Evolutionary conservation across 108 stramenopile genomes (phyloP).

Genomic region (Mayamaea pseudoterrestris): DNA sequence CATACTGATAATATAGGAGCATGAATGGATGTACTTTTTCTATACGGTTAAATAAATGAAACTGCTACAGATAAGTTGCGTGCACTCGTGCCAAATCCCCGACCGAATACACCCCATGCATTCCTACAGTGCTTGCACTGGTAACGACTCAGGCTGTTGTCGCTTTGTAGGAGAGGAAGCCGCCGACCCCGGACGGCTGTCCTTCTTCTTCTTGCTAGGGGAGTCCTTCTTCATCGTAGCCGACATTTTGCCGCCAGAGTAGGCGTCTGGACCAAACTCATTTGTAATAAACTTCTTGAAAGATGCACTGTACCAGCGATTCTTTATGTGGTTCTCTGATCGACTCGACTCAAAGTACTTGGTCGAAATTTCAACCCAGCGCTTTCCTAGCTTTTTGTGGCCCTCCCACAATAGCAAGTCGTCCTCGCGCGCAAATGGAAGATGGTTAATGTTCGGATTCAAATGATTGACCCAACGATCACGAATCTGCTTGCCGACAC

Average conservation of each 20-base stretch:
- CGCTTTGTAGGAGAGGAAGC: no score
- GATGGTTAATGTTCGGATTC: conserved; percentile 74
- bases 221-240: conserved; percentile 16
- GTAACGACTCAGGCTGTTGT: no score
- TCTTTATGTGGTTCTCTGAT: conserved; percentile 86
- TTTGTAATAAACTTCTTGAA: conserved; percentile 74
- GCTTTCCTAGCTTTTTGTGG: conserved; percentile 60
- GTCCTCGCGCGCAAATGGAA: conserved; percentile 67
- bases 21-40: no score
- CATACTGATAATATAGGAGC: no score
- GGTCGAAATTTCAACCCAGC: conserved; percentile 84
- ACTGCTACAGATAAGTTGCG: no score
- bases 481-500: conserved; percentile 81
- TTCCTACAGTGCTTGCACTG: no score
- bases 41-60: no score
- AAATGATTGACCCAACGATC: conserved; percentile 88
- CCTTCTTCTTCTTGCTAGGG: conserved; percentile 19
- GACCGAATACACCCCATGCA: no score
- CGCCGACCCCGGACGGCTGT: no score
- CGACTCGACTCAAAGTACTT: conserved; percentile 63
- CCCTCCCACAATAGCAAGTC: conserved; percentile 74
- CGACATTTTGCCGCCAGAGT: conserved; percentile 17
- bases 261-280: conserved; percentile 64
- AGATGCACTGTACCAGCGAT: conserved; percentile 82
- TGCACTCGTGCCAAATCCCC: no score